A percentile compares a stretch with the other conserved stretches of the same genome.
These are phyloP conservation scores for Leccinum boreale DNA, from an alignment of 768 basidiomycete species.

Conservation along the genomic window DNA sequence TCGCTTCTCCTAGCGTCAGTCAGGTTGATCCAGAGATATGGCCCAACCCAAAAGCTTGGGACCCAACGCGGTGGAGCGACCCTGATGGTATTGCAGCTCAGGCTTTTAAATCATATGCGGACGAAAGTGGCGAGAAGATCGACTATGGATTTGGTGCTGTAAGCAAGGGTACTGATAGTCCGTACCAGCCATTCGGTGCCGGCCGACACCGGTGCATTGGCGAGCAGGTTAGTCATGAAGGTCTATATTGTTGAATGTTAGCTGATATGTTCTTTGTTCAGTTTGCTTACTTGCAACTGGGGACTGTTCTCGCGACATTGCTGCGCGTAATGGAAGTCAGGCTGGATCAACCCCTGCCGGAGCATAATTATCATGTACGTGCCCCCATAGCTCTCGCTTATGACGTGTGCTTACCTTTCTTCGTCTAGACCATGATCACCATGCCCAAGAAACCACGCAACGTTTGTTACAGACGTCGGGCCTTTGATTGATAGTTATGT, in stretches of 20 bases:
- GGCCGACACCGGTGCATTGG: constrained; percentile 95
- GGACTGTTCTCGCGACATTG: constrained; percentile 75
- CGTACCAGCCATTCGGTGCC: constrained; percentile 97
- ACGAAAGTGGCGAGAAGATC: constrained; percentile 81
- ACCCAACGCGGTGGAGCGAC: constrained; percentile 84
- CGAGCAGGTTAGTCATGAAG: constrained; percentile 56
- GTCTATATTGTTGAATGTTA: background rate
- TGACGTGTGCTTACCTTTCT: constrained; percentile 5
- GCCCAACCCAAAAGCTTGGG: constrained; percentile 69
- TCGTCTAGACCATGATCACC: constrained; percentile 84
- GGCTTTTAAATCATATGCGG: constrained; percentile 72
- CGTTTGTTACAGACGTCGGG: constrained; percentile 65
- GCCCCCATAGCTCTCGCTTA: background rate
- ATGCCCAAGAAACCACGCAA: constrained; percentile 72
- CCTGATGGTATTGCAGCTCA: constrained; percentile 76
- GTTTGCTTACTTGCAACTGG: constrained; percentile 95
- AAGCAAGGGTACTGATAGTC: constrained; percentile 93
- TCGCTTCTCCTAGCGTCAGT: constrained; percentile 84
- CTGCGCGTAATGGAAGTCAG: constrained; percentile 74
- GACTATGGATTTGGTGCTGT: constrained; percentile 97
- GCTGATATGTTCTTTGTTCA: constrained; percentile 27
- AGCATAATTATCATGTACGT: constrained; percentile 88
- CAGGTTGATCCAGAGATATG: constrained; percentile 86
- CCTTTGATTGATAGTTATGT: constrained; percentile 39
- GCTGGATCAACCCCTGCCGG: constrained; percentile 61